A percentile compares a stretch with the other conserved stretches of the same genome.
These are phyloP conservation scores for Penicillium hesseltinei DNA, from an alignment of 2,329 filamentous ascomycete species.

Conservation along the genomic window DNA sequence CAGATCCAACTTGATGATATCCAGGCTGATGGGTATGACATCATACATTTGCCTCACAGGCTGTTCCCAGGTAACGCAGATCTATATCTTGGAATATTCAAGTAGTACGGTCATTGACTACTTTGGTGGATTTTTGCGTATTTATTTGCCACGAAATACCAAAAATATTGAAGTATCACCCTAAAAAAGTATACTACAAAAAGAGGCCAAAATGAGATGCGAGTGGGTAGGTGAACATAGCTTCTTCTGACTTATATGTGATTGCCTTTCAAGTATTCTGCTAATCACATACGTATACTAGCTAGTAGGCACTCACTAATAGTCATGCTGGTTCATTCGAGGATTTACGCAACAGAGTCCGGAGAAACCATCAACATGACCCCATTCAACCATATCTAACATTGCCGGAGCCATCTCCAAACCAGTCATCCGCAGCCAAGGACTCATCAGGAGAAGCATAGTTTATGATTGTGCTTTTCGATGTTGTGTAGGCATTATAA, in stretches of 20 bases:
- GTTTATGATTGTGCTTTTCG: slow-evolving; percentile 53
- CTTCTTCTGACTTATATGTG: neutral
- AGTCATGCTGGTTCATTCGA: neutral
- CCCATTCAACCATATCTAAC: slow-evolving; percentile 60
- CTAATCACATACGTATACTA: neutral
- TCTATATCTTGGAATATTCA: neutral
- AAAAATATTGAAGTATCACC: neutral
- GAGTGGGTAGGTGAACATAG: neutral
- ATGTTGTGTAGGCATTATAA: slow-evolving; percentile 56
- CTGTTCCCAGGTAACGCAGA: neutral
- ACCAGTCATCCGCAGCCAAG: slow-evolving; percentile 56
- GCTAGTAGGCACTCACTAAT: neutral
- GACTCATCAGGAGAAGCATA: slow-evolving; percentile 46
- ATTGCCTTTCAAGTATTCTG: neutral
- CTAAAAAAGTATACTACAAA: neutral
- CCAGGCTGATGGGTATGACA: slow-evolving; percentile 2
- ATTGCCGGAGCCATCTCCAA: slow-evolving; percentile 55
- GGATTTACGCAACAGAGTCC: neutral
- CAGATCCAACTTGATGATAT: neutral
- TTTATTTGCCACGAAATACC: neutral
- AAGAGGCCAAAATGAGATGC: neutral
- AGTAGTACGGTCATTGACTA: neutral
- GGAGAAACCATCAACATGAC: neutral
- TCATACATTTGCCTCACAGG: slow-evolving; percentile 2
- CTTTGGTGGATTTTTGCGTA: neutral